phyloP scores from a whole-genome alignment of 2,329 filamentous ascomycete genomes.

The Lachnellula suecica region DNA sequence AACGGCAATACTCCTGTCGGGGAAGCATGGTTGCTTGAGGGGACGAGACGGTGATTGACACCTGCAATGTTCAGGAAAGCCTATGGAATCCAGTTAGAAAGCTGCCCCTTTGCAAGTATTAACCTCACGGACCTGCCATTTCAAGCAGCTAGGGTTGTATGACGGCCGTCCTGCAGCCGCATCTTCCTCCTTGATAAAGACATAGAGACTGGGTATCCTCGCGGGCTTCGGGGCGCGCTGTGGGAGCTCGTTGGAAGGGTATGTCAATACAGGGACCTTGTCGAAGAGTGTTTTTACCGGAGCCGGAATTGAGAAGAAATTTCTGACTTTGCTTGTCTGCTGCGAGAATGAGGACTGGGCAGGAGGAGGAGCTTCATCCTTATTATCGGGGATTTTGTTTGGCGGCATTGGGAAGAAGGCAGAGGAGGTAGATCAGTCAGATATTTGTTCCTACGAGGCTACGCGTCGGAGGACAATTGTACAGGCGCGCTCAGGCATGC shows the following conservation, averaged over 20 bases:
- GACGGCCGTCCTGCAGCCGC: constrained; percentile 65
- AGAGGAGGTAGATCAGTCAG: neutral
- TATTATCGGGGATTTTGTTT: constrained; percentile 6
- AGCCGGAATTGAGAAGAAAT: constrained; percentile 53
- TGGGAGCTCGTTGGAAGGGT: constrained; percentile 74
- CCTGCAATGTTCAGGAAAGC: constrained; percentile 78
- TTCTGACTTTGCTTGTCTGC: constrained; percentile 16
- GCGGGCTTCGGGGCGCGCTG: constrained; percentile 51
- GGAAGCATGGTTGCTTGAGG: constrained; percentile 91
- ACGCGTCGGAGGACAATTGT: constrained; percentile 1
- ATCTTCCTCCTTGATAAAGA: constrained; percentile 71
- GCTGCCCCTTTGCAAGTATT: neutral
- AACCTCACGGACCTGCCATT: constrained; percentile 77
- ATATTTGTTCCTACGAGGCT: neutral
- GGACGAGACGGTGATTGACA: constrained; percentile 62
- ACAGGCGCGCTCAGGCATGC: neutral
- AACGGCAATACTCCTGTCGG: constrained; percentile 88
- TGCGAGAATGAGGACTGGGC: constrained; percentile 16
- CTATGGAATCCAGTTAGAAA: constrained; percentile 43
- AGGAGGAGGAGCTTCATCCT: constrained; percentile 3
- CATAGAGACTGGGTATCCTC: constrained; percentile 61
- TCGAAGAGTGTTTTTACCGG: constrained; percentile 84
- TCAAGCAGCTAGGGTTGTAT: constrained; percentile 90
- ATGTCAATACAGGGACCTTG: constrained; percentile 74
- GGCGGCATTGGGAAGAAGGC: constrained; percentile 14